Evolutionary conservation across 2,329 filamentous ascomycete genomes (phyloP).

Genomic region (Pseudogymnoascus sp.): DNA sequence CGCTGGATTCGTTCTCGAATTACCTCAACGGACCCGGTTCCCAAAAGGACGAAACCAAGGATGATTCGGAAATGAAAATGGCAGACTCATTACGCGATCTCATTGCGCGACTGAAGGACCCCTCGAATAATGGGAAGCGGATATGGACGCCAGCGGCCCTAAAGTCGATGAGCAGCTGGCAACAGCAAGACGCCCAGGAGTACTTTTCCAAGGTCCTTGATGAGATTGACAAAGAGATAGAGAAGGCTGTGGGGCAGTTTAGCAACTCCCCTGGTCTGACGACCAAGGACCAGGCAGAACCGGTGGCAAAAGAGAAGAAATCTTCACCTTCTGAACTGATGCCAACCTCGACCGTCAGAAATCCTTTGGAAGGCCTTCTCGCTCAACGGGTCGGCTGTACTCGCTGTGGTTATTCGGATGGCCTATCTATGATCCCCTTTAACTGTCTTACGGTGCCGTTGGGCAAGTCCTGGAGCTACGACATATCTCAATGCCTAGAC

Average conservation of each 20-base stretch:
- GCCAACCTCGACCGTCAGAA: constrained; percentile 39
- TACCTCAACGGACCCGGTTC: constrained; percentile 49
- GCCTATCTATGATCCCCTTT: constrained; percentile 84
- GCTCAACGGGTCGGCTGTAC: constrained; percentile 87
- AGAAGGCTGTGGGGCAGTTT: constrained; percentile 36
- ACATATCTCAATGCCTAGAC: constrained; percentile 72
- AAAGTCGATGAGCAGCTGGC: constrained; percentile 90
- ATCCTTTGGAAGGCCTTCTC: constrained; percentile 79
- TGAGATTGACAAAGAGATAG: constrained; percentile 72
- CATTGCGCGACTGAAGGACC: constrained; percentile 62
- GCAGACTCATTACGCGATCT: constrained; percentile 42
- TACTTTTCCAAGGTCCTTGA: constrained; percentile 89
- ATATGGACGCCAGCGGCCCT: constrained; percentile 76
- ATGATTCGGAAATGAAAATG: constrained; percentile 24
- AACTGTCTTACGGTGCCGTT: constrained; percentile 87
- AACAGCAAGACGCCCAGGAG: constrained; percentile 96
- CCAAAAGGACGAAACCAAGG: constrained; percentile 1
- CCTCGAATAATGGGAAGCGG: constrained; percentile 63
- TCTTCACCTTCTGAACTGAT: neutral
- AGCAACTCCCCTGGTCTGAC: constrained; percentile 18
- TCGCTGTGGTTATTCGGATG: constrained; percentile 78
- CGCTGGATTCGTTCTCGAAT: constrained; percentile 60
- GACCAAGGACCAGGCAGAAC: neutral
- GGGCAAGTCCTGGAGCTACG: constrained; percentile 55
- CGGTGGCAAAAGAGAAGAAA: neutral